Evolutionary conservation across 345 rosid genomes (phyloP).

Genomic region (Conringia planisiliqua): DNA sequence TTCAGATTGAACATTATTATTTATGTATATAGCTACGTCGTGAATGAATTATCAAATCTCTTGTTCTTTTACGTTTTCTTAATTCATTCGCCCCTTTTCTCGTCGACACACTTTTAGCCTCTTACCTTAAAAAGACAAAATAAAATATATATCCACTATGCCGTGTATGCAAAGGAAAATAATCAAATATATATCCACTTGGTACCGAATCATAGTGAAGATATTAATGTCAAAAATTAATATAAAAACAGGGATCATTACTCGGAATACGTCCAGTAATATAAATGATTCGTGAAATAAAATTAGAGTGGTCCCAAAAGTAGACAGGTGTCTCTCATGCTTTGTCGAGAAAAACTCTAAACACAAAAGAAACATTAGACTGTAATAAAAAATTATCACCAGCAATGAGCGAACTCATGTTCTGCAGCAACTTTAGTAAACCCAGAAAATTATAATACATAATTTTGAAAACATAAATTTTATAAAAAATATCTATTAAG

Average conservation of each 20-base stretch:
- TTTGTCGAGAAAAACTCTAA: constrained; percentile 30
- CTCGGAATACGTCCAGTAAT: constrained; percentile 8
- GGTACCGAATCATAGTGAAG: constrained; percentile 22
- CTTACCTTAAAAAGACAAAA: constrained; percentile 37
- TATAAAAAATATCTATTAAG: not conserved
- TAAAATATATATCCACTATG: constrained; percentile 17
- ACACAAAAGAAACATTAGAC: constrained; percentile 17
- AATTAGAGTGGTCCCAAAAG: constrained; percentile 33
- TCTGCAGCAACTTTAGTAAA: constrained; percentile 31
- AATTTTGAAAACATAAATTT: not conserved
- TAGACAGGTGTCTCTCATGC: constrained; percentile 38
- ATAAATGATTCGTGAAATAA: not conserved
- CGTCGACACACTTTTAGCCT: constrained; percentile 27
- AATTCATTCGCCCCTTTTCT: not conserved
- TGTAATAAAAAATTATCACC: not conserved
- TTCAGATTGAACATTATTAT: not conserved
- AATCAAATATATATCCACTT: constrained; percentile 22
- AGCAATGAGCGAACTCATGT: constrained; percentile 32
- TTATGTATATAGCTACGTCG: not conserved
- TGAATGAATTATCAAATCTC: not conserved
- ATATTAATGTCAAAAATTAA: constrained; percentile 13
- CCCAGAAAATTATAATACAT: not conserved
- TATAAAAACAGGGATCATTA: constrained; percentile 1
- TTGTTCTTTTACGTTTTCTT: not conserved
- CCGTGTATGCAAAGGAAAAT: constrained; percentile 12